phyloP scores from a whole-genome alignment of 179 eudicot species.

The Carnegiea gigantea region DNA sequence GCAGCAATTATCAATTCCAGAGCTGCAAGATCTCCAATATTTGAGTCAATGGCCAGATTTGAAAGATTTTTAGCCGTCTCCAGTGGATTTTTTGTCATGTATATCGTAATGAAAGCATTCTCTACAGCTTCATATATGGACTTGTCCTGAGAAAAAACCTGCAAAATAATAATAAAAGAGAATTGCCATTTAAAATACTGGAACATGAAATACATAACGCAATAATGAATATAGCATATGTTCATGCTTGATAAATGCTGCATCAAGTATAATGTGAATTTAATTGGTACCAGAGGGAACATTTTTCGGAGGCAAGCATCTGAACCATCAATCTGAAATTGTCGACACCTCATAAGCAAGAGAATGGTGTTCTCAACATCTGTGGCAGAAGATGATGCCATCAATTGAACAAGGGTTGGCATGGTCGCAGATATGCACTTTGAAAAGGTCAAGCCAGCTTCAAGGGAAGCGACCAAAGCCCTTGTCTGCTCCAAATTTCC shows the following conservation, averaged over 20 bases:
- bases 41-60: constrained; percentile 72
- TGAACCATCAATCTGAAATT: constrained; percentile 92
- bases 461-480: constrained; percentile 89
- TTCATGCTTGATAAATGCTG: background rate
- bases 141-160: constrained; percentile 97
- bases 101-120: constrained; percentile 87
- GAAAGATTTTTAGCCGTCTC: constrained; percentile 90
- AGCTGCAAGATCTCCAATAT: constrained; percentile 96
- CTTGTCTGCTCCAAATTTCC: constrained; percentile 95
- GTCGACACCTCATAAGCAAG: constrained; percentile 91
- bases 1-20: constrained; percentile 76
- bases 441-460: constrained; percentile 86
- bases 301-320: constrained; percentile 89
- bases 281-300: constrained; percentile 80
- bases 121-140: constrained; percentile 92
- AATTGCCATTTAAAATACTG: background rate
- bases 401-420: constrained; percentile 88
- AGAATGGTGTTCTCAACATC: constrained; percentile 93
- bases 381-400: constrained; percentile 94
- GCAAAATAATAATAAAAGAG: constrained; percentile 17
- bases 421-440: constrained; percentile 73
- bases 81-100: constrained; percentile 64
- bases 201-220: constrained; percentile 11
- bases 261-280: background rate
- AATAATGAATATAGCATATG: background rate